Evolutionary conservation across 176 grass and related monocot genomes (phyloP).

Genomic region (Phyllostachys edulis): DNA sequence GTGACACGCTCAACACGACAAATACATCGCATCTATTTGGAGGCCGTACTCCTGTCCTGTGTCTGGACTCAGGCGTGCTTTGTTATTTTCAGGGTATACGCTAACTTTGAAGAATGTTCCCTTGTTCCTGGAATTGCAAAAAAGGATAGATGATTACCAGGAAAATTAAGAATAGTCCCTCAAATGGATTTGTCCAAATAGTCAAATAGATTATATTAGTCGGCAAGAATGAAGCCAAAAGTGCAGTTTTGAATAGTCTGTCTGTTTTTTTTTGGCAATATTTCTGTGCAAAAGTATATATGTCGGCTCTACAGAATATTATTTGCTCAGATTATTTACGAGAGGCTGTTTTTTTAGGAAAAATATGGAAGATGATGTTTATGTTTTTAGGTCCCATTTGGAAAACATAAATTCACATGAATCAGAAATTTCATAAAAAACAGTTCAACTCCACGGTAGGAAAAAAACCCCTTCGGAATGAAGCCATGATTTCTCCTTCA

Average conservation of each 20-base stretch:
- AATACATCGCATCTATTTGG: conserved; percentile 4
- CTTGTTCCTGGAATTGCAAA: conserved; percentile 51
- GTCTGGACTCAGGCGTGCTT: background rate
- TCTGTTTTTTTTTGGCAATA: background rate
- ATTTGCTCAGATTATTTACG: background rate
- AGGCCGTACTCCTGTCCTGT: background rate
- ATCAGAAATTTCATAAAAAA: too few species aligned
- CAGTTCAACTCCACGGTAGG: too few species aligned
- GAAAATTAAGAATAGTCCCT: conserved; percentile 14
- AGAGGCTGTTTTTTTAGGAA: background rate
- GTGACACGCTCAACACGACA: conserved; percentile 13
- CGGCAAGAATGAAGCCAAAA: conserved; percentile 3
- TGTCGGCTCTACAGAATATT: background rate
- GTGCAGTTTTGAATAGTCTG: background rate
- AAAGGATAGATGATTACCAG: conserved; percentile 26
- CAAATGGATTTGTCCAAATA: background rate
- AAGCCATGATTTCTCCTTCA: background rate
- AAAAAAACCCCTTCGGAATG: too few species aligned
- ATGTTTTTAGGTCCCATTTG: too few species aligned
- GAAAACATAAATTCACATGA: too few species aligned
- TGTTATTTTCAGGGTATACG: background rate
- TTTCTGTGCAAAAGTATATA: background rate
- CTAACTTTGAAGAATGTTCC: conserved; percentile 35
- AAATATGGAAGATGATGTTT: background rate
- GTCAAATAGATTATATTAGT: conserved; percentile 26